A percentile compares a stretch with the other conserved stretches of the same genome.
These are phyloP conservation scores for Globisporangium apiculatum DNA, from an alignment of 352 stramenopile genomes.

Conservation along the genomic window DNA sequence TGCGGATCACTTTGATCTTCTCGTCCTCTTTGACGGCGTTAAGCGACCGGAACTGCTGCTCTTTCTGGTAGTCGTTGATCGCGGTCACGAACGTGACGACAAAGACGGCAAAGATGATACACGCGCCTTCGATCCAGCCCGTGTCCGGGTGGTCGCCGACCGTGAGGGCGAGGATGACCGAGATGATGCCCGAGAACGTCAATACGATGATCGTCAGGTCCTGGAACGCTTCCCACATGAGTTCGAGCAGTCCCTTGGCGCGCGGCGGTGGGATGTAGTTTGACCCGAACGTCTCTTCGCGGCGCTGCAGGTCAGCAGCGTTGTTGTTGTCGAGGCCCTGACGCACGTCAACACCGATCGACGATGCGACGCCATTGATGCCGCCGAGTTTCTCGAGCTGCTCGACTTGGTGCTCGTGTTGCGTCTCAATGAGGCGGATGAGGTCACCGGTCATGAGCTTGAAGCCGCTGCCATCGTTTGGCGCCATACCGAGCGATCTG, in stretches of 20 bases:
- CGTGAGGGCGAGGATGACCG: slow-evolving; percentile 38
- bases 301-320: slow-evolving; percentile 20
- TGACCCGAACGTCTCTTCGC: slow-evolving; percentile 38
- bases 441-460: slow-evolving; percentile 46
- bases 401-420: slow-evolving; percentile 46
- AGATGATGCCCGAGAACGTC: slow-evolving; percentile 43
- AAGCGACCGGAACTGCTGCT: slow-evolving; percentile 84
- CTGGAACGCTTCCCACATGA: slow-evolving; percentile 89
- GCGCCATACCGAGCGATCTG: slow-evolving; percentile 1
- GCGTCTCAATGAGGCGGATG: slow-evolving; percentile 66
- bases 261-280: slow-evolving; percentile 53
- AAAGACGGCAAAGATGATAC: slow-evolving; percentile 89
- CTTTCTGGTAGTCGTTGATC: slow-evolving; percentile 90
- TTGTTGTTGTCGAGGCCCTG: slow-evolving; percentile 49
- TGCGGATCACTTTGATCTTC: slow-evolving; percentile 81
- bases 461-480: slow-evolving; percentile 17
- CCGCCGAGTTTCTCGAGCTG: slow-evolving; percentile 45
- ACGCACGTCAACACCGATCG: slow-evolving; percentile 35
- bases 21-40: slow-evolving; percentile 82
- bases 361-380: slow-evolving; percentile 43
- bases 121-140: slow-evolving; percentile 88
- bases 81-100: slow-evolving; percentile 88
- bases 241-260: slow-evolving; percentile 45
- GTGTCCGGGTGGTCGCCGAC: slow-evolving; percentile 52
- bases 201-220: slow-evolving; percentile 71